Conservation (phyloP, 139 green algal genomes). For the Chlorella sp. region DNA sequence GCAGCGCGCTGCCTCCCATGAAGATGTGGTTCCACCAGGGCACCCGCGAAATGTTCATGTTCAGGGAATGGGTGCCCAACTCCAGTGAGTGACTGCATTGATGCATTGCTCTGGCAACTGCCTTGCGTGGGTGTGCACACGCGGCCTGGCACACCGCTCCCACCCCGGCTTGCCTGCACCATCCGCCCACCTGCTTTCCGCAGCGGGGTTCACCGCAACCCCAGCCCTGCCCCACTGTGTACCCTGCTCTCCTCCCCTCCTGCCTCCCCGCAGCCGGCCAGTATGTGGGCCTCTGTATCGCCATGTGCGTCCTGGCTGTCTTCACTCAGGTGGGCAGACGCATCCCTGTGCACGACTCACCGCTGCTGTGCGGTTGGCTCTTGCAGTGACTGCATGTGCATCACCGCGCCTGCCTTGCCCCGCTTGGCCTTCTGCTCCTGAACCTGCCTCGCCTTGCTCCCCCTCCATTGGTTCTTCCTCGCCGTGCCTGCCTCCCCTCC, state of each 20-base stretch:
- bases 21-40: constrained; percentile 49
- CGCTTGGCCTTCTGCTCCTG: no score
- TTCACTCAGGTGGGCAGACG: constrained; percentile 1
- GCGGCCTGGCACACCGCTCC: no score
- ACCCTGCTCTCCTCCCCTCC: neutral
- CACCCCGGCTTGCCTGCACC: no score
- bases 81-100: neutral
- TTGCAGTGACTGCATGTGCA: no score
- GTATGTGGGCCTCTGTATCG: constrained; percentile 41
- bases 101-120: no score
- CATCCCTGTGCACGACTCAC: no score
- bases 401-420: no score
- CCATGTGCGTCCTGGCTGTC: constrained; percentile 27
- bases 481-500: no score
- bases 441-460: no score
- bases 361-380: no score
- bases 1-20: constrained; percentile 39
- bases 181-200: neutral
- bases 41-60: constrained; percentile 41
- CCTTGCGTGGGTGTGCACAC: no score
- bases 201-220: neutral
- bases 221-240: neutral
- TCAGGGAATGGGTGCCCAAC: constrained; percentile 50
- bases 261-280: neutral
- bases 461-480: no score